These are phyloP conservation scores for Halocafeteria seosinensis DNA, from an alignment of 108 stramenopile species.

Conservation along the genomic window DNA sequence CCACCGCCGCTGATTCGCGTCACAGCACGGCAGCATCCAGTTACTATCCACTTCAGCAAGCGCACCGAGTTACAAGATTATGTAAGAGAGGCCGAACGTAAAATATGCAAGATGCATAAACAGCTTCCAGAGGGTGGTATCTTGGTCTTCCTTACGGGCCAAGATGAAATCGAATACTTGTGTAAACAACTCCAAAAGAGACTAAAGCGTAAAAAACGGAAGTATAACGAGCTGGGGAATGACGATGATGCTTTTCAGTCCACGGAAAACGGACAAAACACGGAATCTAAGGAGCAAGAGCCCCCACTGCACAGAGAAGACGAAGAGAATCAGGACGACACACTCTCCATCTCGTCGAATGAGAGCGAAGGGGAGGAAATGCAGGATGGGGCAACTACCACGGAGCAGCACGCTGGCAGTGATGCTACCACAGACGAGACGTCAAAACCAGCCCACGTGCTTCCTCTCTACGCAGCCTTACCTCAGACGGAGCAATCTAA, in stretches of 20 bases:
- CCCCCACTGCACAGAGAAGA: constrained; percentile 4
- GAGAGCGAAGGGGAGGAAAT: not conserved
- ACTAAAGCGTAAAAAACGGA: not conserved
- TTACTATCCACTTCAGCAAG: constrained; percentile 83
- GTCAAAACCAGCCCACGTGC: constrained; percentile 19
- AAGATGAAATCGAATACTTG: constrained; percentile 69
- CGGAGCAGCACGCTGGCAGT: not conserved
- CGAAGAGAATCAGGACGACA: not conserved
- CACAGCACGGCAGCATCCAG: constrained; percentile 72
- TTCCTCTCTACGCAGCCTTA: constrained; percentile 81
- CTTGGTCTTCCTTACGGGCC: constrained; percentile 88
- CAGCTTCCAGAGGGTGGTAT: constrained; percentile 72
- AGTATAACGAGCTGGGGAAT: not conserved
- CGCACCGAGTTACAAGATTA: constrained; percentile 81
- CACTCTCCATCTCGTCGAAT: not conserved
- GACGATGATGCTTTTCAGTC: too few species aligned
- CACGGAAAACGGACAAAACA: too few species aligned
- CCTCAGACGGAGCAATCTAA: constrained; percentile 67
- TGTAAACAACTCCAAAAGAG: constrained; percentile 43
- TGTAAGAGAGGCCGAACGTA: constrained; percentile 37
- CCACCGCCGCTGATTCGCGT: constrained; percentile 57
- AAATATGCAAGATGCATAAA: constrained; percentile 65
- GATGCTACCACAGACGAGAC: not conserved
- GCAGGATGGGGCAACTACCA: not conserved
- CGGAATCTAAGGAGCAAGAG: constrained; percentile 1